Evolutionary conservation across 306 rosid species (phyloP).

Genomic region (Pyrus communis): DNA sequence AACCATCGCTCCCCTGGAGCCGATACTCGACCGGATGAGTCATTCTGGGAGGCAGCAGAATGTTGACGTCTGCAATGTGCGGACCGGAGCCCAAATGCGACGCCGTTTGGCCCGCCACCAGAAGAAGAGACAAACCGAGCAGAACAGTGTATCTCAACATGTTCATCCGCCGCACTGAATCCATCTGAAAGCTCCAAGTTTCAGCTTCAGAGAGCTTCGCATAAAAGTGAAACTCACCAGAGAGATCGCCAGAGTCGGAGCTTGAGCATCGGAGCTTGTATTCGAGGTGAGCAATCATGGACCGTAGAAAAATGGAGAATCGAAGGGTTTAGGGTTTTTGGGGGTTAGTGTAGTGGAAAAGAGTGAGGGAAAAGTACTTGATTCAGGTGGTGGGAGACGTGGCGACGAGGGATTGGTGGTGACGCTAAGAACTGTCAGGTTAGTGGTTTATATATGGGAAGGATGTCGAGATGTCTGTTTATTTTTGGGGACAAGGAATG

Average conservation of each 20-base stretch:
- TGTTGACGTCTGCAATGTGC: constrained; percentile 80
- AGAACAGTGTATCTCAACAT: constrained; percentile 21
- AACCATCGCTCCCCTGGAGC: constrained; percentile 89
- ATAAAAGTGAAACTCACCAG: not conserved
- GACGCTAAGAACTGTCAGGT: not conserved
- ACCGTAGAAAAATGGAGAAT: not conserved
- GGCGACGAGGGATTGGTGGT: constrained; percentile 2
- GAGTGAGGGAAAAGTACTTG: not conserved
- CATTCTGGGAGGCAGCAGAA: constrained; percentile 80
- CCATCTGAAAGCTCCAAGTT: not conserved
- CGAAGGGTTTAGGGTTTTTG: constrained; percentile 10
- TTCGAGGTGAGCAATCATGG: not conserved
- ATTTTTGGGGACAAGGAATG: not conserved
- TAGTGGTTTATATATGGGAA: not conserved
- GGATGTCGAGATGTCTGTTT: not conserved
- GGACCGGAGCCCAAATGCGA: constrained; percentile 59
- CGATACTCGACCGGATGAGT: constrained; percentile 73
- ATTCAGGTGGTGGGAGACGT: not conserved
- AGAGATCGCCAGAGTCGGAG: not conserved
- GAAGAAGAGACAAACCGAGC: constrained; percentile 21
- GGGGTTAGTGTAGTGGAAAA: not conserved
- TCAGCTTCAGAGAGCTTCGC: not conserved
- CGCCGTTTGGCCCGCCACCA: constrained; percentile 18
- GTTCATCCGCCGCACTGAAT: not conserved
- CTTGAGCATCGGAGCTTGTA: not conserved